Conservation (phyloP, 805 yeast species). For the Candida vartiovaarae region DNA sequence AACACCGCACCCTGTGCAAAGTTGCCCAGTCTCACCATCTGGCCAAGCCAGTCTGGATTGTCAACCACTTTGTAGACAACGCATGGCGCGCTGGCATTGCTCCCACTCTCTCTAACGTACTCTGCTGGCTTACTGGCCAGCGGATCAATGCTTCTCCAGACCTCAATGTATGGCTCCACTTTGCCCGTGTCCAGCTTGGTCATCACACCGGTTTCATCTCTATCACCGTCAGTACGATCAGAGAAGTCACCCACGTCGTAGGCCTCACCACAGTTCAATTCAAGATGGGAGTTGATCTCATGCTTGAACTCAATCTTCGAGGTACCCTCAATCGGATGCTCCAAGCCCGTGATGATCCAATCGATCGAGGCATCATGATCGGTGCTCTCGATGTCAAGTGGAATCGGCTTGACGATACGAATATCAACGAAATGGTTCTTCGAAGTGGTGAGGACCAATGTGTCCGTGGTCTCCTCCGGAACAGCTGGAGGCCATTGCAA, state of each 20-base stretch:
- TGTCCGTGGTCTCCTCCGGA: slow-evolving; percentile 37
- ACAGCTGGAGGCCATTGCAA: slow-evolving; percentile 44
- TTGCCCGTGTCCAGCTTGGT: slow-evolving; percentile 36
- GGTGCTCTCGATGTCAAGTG: slow-evolving; percentile 2
- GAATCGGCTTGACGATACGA: slow-evolving; percentile 22
- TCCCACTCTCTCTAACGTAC: slow-evolving; percentile 26
- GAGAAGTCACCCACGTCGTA: slow-evolving; percentile 36
- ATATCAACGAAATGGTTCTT: slow-evolving; percentile 41
- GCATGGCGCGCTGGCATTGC: slow-evolving; percentile 2
- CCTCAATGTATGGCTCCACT: slow-evolving; percentile 40
- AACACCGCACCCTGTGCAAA: slow-evolving; percentile 44
- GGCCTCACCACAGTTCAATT: slow-evolving; percentile 17
- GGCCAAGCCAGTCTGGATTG: slow-evolving; percentile 31
- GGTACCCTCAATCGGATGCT: slow-evolving; percentile 16
- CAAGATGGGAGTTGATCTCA: slow-evolving; percentile 19
- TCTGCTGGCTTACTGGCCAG: slow-evolving; percentile 25
- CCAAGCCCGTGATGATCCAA: slow-evolving; percentile 29
- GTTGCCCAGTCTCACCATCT: slow-evolving; percentile 40
- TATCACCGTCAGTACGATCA: slow-evolving; percentile 30
- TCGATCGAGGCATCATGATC: slow-evolving; percentile 18
- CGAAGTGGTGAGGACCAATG: slow-evolving; percentile 42
- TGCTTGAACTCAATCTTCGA: slow-evolving; percentile 19
- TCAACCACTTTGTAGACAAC: slow-evolving; percentile 28
- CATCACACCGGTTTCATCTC: slow-evolving; percentile 48
- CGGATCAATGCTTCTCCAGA: slow-evolving; percentile 47